Evolutionary conservation across 768 basidiomycete species (phyloP).

Genomic region (Pleurotus djamor): DNA sequence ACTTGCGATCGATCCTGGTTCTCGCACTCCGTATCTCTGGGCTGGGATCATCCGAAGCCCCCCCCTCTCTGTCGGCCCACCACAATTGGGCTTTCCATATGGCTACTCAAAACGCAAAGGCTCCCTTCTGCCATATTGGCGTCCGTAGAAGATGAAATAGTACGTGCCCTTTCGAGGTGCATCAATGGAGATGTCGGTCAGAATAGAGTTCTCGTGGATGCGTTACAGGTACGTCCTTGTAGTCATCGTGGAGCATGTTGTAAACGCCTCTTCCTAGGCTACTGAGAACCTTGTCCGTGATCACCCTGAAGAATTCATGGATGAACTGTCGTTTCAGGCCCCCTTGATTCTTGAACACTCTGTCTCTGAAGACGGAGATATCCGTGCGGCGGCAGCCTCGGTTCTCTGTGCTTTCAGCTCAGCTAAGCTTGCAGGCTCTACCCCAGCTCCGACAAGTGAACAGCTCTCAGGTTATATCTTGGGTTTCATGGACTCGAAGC

Average conservation of each 20-base stretch:
- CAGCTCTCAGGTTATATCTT: constrained; percentile 21
- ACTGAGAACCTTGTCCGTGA: constrained; percentile 29
- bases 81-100: constrained; percentile 43
- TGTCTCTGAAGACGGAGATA: constrained; percentile 19
- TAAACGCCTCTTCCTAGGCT: constrained; percentile 21
- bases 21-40: background rate
- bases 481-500: constrained; percentile 19
- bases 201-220: constrained; percentile 28
- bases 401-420: constrained; percentile 55
- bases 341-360: constrained; percentile 32
- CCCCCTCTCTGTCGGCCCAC: constrained; percentile 4
- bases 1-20: background rate
- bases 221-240: constrained; percentile 26
- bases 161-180: constrained; percentile 29
- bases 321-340: constrained; percentile 47
- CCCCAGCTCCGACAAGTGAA: constrained; percentile 14
- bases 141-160: constrained; percentile 26
- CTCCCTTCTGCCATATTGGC: constrained; percentile 40
- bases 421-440: constrained; percentile 25
- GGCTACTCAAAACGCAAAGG: constrained; percentile 46
- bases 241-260: background rate
- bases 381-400: constrained; percentile 52
- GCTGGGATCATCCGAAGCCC: background rate
- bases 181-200: constrained; percentile 26
- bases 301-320: constrained; percentile 46